These are phyloP conservation scores for Stramenopiles sp. DNA, from an alignment of 352 stramenopile genomes.

Conservation along the genomic window DNA sequence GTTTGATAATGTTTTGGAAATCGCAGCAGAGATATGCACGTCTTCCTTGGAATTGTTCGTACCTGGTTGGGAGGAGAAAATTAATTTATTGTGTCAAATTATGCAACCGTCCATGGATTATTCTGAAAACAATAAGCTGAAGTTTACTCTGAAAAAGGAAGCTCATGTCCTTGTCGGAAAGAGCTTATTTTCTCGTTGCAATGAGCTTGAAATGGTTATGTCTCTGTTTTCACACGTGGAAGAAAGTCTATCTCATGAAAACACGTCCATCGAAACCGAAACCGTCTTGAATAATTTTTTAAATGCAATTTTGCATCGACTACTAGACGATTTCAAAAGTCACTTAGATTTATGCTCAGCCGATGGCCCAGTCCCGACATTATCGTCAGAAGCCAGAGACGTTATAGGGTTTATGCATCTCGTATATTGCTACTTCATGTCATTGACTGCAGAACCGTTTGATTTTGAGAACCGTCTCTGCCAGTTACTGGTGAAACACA, in stretches of 20 bases:
- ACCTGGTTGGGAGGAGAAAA: not conserved
- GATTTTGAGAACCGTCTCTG: too few relatives aligned
- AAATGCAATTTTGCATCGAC: constrained; percentile 2
- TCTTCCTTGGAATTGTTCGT: constrained; percentile 4
- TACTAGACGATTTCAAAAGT: not conserved
- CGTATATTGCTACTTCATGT: constrained; percentile 11
- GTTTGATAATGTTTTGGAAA: not conserved
- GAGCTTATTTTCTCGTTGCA: not conserved
- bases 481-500: too few relatives aligned
- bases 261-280: not conserved
- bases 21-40: not conserved
- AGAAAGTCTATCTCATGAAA: not conserved
- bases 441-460: not conserved
- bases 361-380: too few relatives aligned
- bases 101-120: not conserved
- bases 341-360: not conserved
- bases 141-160: not conserved
- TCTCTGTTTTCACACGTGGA: constrained; percentile 4
- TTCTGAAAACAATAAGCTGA: not conserved
- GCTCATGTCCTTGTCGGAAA: not conserved
- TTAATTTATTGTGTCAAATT: constrained; percentile 6
- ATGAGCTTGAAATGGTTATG: constrained; percentile 1
- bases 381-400: not conserved
- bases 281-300: constrained; percentile 2
- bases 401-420: constrained; percentile 5